Conservation (phyloP, 495 filamentous ascomycete genomes). For the Daldinia decipiens region DNA sequence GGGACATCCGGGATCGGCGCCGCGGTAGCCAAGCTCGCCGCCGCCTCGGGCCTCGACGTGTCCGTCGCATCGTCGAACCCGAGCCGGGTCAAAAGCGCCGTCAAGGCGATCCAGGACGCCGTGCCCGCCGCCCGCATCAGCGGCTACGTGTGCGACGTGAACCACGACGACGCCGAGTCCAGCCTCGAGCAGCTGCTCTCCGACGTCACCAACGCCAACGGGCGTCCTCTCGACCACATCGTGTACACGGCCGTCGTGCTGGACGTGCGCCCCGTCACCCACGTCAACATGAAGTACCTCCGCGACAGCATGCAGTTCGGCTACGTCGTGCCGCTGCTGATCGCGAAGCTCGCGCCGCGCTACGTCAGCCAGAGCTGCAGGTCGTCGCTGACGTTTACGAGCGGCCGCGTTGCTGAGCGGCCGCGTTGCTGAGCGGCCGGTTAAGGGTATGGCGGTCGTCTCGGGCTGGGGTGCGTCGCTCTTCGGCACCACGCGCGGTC, state of each 20-base stretch:
- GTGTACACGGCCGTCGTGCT: constrained; percentile 63
- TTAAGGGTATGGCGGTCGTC: constrained; percentile 52
- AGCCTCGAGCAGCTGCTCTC: constrained; percentile 58
- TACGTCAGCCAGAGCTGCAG: constrained; percentile 52
- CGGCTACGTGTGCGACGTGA: constrained; percentile 60
- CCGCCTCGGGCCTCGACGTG: constrained; percentile 57
- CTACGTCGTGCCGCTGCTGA: constrained; percentile 56
- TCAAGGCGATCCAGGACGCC: constrained; percentile 47
- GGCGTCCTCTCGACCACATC: constrained; percentile 63
- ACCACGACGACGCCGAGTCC: constrained; percentile 53
- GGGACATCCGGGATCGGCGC: constrained; percentile 63
- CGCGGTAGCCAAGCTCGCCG: constrained; percentile 56
- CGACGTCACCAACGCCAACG: constrained; percentile 27
- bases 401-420: constrained; percentile 52
- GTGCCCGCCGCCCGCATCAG: constrained; percentile 49
- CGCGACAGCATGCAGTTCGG: constrained; percentile 55
- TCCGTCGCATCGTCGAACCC: constrained; percentile 60
- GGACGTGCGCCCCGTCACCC: constrained; percentile 47
- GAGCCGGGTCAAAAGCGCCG: constrained; percentile 48
- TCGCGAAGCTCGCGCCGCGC: constrained; percentile 59
- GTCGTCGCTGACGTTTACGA: constrained; percentile 63
- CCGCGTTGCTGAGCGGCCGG: constrained; percentile 56
- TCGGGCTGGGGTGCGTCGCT: constrained; percentile 45
- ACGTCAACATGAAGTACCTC: constrained; percentile 51
- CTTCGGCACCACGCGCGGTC: constrained; percentile 54